Percentiles rank a stretch among this genome's conserved stretches.
Evolutionary conservation across 2,329 filamentous ascomycete genomes (phyloP).

Genomic region (Ophiostoma sp.): DNA sequence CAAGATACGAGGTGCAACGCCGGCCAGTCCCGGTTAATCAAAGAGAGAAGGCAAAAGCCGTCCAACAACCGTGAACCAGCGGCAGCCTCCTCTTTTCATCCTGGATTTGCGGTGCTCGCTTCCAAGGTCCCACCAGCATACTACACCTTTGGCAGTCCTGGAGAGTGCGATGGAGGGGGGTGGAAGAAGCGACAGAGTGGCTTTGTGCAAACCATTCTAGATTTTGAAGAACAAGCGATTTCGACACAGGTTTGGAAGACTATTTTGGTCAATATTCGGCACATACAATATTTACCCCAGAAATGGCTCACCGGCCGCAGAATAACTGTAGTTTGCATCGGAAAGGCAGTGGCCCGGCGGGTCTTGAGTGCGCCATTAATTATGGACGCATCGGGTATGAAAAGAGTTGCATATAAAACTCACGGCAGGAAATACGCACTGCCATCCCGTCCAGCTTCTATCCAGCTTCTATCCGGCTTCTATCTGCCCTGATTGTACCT

Average conservation of each 20-base stretch:
- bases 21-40: background rate
- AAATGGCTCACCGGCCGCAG: background rate
- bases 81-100: constrained; percentile 1
- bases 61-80: background rate
- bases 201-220: background rate
- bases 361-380: background rate
- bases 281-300: background rate
- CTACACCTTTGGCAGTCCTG: background rate
- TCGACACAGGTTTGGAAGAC: no score
- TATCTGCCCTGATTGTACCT: background rate
- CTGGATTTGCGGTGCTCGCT: background rate
- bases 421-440: background rate
- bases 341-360: background rate
- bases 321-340: background rate
- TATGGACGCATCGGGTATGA: no score
- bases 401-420: background rate
- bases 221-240: background rate
- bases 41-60: background rate
- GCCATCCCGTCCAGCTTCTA: background rate
- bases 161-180: no score
- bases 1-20: constrained; percentile 1
- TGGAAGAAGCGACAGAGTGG: background rate
- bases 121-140: background rate
- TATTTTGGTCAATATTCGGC: no score
- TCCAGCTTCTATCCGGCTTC: background rate